A percentile compares a stretch with the other conserved stretches of the same genome.
phyloP scores from a whole-genome alignment of 768 basidiomycete genomes.

The Psilocybe cyanescens region DNA sequence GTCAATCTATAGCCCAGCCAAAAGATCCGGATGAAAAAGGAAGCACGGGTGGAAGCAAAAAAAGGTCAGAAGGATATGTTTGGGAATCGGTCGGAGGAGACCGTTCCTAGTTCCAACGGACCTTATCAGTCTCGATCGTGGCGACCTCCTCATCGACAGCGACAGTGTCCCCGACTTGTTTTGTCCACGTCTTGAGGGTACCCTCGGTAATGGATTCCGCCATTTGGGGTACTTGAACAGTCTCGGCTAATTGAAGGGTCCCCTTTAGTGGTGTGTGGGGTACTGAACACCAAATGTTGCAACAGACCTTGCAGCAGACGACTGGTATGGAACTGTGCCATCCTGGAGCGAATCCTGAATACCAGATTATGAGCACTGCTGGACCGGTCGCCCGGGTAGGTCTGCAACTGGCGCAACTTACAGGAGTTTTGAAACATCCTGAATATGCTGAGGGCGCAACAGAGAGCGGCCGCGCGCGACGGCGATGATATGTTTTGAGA shows the following conservation, averaged over 20 bases:
- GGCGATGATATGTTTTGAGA: constrained; percentile 71
- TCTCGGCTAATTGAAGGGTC: constrained; percentile 58
- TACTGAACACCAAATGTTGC: neutral
- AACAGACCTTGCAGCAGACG: constrained; percentile 68
- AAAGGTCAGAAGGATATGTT: constrained; percentile 4
- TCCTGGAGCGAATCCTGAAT: constrained; percentile 49
- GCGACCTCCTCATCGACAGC: constrained; percentile 95
- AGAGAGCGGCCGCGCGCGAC: constrained; percentile 65
- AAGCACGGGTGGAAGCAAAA: constrained; percentile 12
- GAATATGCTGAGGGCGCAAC: constrained; percentile 38
- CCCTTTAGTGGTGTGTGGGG: neutral
- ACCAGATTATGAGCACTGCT: constrained; percentile 41
- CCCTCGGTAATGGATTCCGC: constrained; percentile 98
- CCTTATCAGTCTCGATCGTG: constrained; percentile 99
- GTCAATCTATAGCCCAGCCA: constrained; percentile 69
- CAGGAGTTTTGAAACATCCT: constrained; percentile 27
- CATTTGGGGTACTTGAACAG: constrained; percentile 96
- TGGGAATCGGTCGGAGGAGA: constrained; percentile 18
- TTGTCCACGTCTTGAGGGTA: constrained; percentile 92
- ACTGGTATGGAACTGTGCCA: constrained; percentile 72
- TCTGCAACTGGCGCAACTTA: constrained; percentile 15
- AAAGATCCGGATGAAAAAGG: neutral
- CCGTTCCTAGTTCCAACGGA: constrained; percentile 30
- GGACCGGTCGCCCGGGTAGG: constrained; percentile 8
- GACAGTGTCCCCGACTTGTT: constrained; percentile 91